Percentiles rank a stretch among this genome's conserved stretches.
phyloP scores from a whole-genome alignment of 1,284 basidiomycete genomes.

The Naganishia cerealis region DNA sequence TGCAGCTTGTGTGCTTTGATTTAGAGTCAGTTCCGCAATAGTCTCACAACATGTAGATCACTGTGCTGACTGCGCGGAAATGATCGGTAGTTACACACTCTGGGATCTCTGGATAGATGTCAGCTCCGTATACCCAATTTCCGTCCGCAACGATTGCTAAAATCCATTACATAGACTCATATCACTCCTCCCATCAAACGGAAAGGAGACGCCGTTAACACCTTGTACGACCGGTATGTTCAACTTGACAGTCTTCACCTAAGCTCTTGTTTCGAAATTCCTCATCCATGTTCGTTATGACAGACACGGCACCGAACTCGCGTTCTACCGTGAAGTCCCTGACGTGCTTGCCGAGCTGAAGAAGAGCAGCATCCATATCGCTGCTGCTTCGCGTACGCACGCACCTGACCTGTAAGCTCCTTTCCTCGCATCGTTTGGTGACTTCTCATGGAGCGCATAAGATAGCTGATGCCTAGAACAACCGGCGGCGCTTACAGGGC shows the following conservation, averaged over 20 bases:
- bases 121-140: not conserved
- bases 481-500: slow-evolving; percentile 60
- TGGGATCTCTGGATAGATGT: slow-evolving; percentile 28
- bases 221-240: slow-evolving; percentile 26
- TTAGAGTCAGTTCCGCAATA: not conserved
- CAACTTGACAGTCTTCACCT: no score
- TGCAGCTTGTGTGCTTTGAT: slow-evolving; percentile 27
- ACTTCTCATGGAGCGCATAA: not conserved
- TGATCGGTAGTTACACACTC: slow-evolving; percentile 8
- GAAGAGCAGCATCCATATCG: slow-evolving; percentile 62
- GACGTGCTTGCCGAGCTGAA: slow-evolving; percentile 67
- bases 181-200: slow-evolving; percentile 30
- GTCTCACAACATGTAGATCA: not conserved
- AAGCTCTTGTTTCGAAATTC: not conserved
- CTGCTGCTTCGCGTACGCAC: slow-evolving; percentile 72
- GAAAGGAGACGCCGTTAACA: slow-evolving; percentile 30
- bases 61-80: not conserved
- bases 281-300: not conserved
- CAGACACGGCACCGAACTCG: slow-evolving; percentile 22
- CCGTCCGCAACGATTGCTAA: not conserved
- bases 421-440: not conserved
- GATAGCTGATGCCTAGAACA: not conserved
- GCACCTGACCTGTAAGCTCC: slow-evolving; percentile 69
- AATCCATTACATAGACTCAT: slow-evolving; percentile 8
- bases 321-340: slow-evolving; percentile 9